Percentiles rank a stretch among this genome's conserved stretches.
These are phyloP conservation scores for Arthrinium puccinioides DNA, from an alignment of 2,329 filamentous ascomycete genomes.

Conservation along the genomic window DNA sequence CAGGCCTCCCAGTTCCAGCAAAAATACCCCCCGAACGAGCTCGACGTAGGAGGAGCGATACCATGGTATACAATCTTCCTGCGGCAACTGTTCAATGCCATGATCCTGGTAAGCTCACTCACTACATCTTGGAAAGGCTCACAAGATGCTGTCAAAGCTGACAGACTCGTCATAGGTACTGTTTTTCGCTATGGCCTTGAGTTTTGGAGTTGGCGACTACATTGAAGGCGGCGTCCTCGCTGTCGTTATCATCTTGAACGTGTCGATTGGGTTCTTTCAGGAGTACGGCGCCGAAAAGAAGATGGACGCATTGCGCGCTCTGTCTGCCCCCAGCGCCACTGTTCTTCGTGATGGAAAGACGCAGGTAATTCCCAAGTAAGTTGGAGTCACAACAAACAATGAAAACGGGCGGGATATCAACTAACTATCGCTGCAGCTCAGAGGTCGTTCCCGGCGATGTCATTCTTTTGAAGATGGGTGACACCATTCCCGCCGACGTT, in stretches of 20 bases:
- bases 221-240: slow-evolving; percentile 62
- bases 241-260: slow-evolving; percentile 62
- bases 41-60: slow-evolving; percentile 61
- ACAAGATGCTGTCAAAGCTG: no score
- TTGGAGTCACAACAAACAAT: slow-evolving; percentile 6
- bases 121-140: no score
- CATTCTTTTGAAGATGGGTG: slow-evolving; percentile 60
- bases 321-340: slow-evolving; percentile 56
- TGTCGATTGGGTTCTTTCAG: slow-evolving; percentile 60
- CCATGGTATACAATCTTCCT: slow-evolving; percentile 65
- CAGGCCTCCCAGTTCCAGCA: slow-evolving; percentile 53
- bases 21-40: slow-evolving; percentile 60
- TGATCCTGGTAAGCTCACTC: slow-evolving; percentile 57
- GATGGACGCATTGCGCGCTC: slow-evolving; percentile 55
- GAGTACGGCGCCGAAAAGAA: slow-evolving; percentile 60
- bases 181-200: slow-evolving; percentile 67
- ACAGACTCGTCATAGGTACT: slow-evolving; percentile 55
- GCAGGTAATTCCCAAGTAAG: slow-evolving; percentile 50
- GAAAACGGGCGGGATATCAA: not conserved
- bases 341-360: slow-evolving; percentile 54
- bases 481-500: slow-evolving; percentile 68
- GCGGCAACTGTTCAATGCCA: slow-evolving; percentile 69
- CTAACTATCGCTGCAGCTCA: slow-evolving; percentile 31
- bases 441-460: slow-evolving; percentile 68
- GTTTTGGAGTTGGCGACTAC: slow-evolving; percentile 59